Evolutionary conservation across 1,139 yeast species (phyloP), one percentile per base, ranked within the genome.

Genomic region (Blastobotrys serpentis): DNA sequence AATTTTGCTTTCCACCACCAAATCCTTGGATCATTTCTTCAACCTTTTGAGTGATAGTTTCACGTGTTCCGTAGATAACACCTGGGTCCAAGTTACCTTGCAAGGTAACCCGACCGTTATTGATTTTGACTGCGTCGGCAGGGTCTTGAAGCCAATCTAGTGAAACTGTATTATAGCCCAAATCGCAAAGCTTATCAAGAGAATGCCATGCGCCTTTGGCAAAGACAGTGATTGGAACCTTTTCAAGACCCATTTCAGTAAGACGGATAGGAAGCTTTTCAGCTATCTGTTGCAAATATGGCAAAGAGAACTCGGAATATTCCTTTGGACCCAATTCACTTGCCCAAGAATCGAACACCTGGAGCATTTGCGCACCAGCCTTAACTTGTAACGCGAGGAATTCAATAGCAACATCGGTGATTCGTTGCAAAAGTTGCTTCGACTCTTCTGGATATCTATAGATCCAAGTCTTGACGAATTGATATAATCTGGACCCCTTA

Each of bases 131-230:
- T 2, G 98, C 98, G 54, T 86, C 88, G 48, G 75, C 81, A 21
- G 98, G 98, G 57, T 79, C 83, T 71, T 83, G 84, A 42, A 82
- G 73, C 98, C 98, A 92, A 68, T 92, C 98, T 50, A 92, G 76
- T 2, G 98, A 89, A 16, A 92, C 89, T 21, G 81, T 79, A 62
- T 90, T 83, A 69, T 88, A 94, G 6, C 94, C 95, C n/a, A 87
- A 72, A 39, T 80, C 81, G 63, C 96, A 86, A 55, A 92, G 74
- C 49, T 83, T 85, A 60, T 92, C 94, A 50, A 92, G 74, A 3
- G 98, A 97, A 62, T 89, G 92, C 98, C 98, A 92, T 0, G 98
- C 95, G 44, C 96, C 96, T 71, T 90, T 92, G 30, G 98, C 92
- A 64, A 92, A 92, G 3, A 89, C 83, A 0, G 96, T 86, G 64